Conservation (phyloP, 441 rosid genomes). For the Arabidopsis lyrata region DNA sequence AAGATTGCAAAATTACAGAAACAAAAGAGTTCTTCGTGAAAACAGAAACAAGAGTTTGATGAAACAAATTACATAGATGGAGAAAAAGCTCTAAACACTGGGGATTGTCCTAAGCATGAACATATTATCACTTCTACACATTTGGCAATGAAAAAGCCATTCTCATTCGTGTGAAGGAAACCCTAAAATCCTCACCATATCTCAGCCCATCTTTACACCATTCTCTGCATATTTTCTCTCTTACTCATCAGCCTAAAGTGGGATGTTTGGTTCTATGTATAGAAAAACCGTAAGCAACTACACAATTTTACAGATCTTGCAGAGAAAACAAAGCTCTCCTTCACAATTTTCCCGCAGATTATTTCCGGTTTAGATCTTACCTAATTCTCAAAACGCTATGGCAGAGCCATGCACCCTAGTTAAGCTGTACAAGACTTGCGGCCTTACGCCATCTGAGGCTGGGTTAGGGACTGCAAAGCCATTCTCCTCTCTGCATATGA, state of each 20-base stretch:
- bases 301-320: constrained; percentile 77
- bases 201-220: constrained; percentile 40
- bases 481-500: constrained; percentile 85
- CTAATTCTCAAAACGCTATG: constrained; percentile 50
- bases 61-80: constrained; percentile 40
- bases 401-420: constrained; percentile 63
- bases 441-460: constrained; percentile 58
- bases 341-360: constrained; percentile 44
- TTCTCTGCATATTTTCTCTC: constrained; percentile 25
- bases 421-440: constrained; percentile 81
- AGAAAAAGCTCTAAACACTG: constrained; percentile 18
- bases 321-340: constrained; percentile 55
- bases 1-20: neutral
- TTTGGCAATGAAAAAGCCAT: constrained; percentile 24
- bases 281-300: constrained; percentile 62
- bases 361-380: constrained; percentile 60
- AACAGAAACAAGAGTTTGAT: constrained; percentile 25
- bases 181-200: constrained; percentile 29
- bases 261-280: constrained; percentile 54
- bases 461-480: constrained; percentile 67
- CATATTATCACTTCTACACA: constrained; percentile 41
- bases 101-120: constrained; percentile 35
- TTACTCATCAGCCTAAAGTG: constrained; percentile 43
- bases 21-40: constrained; percentile 1
- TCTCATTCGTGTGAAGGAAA: constrained; percentile 40